Conservation (phyloP, 768 basidiomycete species). For the Pleurotus ostreatus region DNA sequence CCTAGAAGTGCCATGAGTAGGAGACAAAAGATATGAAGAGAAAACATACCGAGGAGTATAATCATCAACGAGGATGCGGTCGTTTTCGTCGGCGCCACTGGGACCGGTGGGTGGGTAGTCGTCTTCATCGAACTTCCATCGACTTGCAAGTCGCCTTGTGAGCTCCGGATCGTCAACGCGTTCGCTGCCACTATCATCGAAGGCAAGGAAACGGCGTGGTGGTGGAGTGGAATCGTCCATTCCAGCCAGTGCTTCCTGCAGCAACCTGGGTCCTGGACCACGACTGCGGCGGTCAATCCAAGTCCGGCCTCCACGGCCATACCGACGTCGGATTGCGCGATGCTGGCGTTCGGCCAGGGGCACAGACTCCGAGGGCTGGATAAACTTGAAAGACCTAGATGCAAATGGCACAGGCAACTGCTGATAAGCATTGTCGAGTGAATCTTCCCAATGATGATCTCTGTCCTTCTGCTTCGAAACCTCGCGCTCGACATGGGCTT, state of each 20-base stretch:
- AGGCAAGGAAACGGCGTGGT: slow-evolving; percentile 18
- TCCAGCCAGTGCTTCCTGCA: slow-evolving; percentile 11
- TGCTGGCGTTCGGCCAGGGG: slow-evolving; percentile 26
- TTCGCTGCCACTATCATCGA: slow-evolving; percentile 10
- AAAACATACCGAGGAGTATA: slow-evolving; percentile 47
- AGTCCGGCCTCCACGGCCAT: slow-evolving; percentile 79
- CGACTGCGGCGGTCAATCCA: slow-evolving; percentile 66
- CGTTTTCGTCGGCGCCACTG: slow-evolving; percentile 63
- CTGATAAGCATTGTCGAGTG: slow-evolving; percentile 77
- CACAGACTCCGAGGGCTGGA: slow-evolving; percentile 36
- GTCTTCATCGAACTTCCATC: slow-evolving; percentile 69
- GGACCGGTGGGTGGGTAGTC: slow-evolving; percentile 53
- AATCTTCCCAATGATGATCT: slow-evolving; percentile 85
- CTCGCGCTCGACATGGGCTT: slow-evolving; percentile 57
- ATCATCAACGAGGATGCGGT: slow-evolving; percentile 69
- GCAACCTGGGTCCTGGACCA: slow-evolving; percentile 16
- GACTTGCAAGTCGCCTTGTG: slow-evolving; percentile 43
- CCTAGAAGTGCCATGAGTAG: slow-evolving; percentile 24
- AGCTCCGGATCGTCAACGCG: slow-evolving; percentile 34
- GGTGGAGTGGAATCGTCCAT: slow-evolving; percentile 20
- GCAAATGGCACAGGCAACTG: slow-evolving; percentile 51
- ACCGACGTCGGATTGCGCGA: slow-evolving; percentile 65
- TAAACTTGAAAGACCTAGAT: slow-evolving; percentile 63
- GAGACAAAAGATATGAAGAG: neutral
- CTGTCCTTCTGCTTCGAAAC: slow-evolving; percentile 62